Base-by-base conservation (phyloP, 805 yeast genomes). In the Starmera amethionina region DNA sequence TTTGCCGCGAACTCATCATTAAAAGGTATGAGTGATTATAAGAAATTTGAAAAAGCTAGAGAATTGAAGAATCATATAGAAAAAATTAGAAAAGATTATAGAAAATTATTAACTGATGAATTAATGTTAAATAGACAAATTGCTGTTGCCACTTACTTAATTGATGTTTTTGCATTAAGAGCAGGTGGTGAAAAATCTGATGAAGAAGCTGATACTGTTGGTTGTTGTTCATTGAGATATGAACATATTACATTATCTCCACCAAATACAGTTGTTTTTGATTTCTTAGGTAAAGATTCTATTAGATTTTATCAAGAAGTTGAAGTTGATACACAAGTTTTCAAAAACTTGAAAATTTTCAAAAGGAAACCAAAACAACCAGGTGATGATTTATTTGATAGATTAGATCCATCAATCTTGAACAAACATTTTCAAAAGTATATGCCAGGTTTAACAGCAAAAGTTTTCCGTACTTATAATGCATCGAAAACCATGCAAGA, bases 101-200 rank as follows among this genome's bases (percentile, higher is more conserved):
- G 67, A 39, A 64, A 65, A 40, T 75, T 80, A 59, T 64, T 90
- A 45, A 83, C 81, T 51, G 81, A 83, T 47, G 76, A 75, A 46
- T 58, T 82, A 31, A 90, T 86, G 95, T 72, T 77, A 39, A 86
- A 83, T 40, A 73, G 97, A 46, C 97, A 90, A 63, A 75, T 88
- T 53, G 97, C 97, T 6, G 86, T 93, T 1, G 96, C 96, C 4
- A 86, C 90, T 37, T 90, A 90, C 60, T 70, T 90, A 37, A 89
- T 90, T 55, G 97, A 90, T 65, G 78, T 82, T 4, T 80, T 90
- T 54, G 97, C 97, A 0, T 71, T 90, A 48, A 84, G 97, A 81
- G 97, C 97, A 2, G 97, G 97, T 58, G 96, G 97, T 52, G 97
- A 90, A 61, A 90, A 90, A 59, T 82, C 90, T 10, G 97, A 90